Evolutionary conservation across 1,284 basidiomycete species (phyloP), one percentile per base, ranked within the genome.

Genomic region (Takashimella tepidaria): DNA sequence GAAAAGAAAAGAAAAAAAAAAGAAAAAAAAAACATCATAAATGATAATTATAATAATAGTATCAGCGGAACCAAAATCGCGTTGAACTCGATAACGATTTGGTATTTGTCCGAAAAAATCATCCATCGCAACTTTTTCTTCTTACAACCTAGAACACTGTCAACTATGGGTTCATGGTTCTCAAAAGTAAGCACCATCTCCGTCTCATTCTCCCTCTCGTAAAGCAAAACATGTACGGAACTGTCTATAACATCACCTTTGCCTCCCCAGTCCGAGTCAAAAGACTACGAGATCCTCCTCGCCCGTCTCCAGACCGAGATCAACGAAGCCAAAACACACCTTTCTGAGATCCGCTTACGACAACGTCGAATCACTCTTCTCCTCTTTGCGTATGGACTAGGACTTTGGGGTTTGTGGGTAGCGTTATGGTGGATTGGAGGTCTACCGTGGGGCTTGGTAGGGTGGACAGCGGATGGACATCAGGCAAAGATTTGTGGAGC

Each of bases 271-370:
- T 56, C 66, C 48, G 56, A 68, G n/a, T 44, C 69, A n/a, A 65
- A 69, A 50, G 79, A 81, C 66, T 82, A 80, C 60, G 80, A 82
- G 55, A 76, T 76, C 2, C 68, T 80, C 22, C 77, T 82, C 11
- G 70, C 76, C 4, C 67, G 67, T 1, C 71, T 82, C 10, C 75
- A 78, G 16, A 66, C 69, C 20, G 75, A 79, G 24, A 80, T 82
- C 58, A 64, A 69, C 25, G 69, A 73, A 13, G 76, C 78, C 22
- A 88, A 95, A 73, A 81, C 83, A 31, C 82, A 85, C 55, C 83
- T 98, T 6, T 86, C 89, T 1, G 92, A 93, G 69, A 89, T 98
- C 64, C 84, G 89, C 10, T 77, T 90, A 47, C 84, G 92, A 22
- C 88, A 97, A 73, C 82, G 91, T 40, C 81, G 92, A 2, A 81